A percentile compares a stretch with the other conserved stretches of the same genome.
Evolutionary conservation across 2,329 filamentous ascomycete species (phyloP).

Genomic region (Zymoseptoria pseudotritici): DNA sequence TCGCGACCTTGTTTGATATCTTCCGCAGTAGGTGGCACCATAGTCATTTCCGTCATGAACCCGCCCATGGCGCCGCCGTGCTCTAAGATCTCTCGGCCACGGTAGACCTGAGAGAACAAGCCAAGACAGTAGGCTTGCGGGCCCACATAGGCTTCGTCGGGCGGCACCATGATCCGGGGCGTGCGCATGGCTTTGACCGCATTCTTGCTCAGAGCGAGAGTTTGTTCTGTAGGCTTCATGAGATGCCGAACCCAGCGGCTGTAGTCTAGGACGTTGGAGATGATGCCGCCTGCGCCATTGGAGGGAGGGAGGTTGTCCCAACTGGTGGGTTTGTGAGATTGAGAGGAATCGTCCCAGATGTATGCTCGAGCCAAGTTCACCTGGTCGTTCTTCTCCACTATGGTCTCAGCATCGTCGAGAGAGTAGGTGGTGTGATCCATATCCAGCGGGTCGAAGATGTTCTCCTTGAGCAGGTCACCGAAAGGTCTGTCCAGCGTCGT

Average conservation of each 20-base stretch:
- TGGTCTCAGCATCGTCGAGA: constrained; percentile 25
- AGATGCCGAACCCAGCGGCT: constrained; percentile 46
- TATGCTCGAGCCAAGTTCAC: constrained; percentile 17
- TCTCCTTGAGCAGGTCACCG: constrained; percentile 26
- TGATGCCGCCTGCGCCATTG: constrained; percentile 21
- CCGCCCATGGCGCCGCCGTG: constrained; percentile 42
- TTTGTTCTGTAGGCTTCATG: constrained; percentile 27
- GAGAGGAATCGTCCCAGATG: constrained; percentile 15
- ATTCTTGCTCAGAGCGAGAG: constrained; percentile 2
- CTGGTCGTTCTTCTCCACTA: constrained; percentile 4
- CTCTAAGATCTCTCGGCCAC: constrained; percentile 36
- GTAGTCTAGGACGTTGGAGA: constrained; percentile 47
- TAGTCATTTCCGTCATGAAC: constrained; percentile 39
- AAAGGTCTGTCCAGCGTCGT: constrained; percentile 32
- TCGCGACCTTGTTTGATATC: constrained; percentile 4
- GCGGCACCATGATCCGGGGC: constrained; percentile 4
- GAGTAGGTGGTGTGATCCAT: constrained; percentile 37
- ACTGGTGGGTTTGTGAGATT: constrained; percentile 3
- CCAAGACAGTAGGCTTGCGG: constrained; percentile 37
- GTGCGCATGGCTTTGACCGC: constrained; percentile 10
- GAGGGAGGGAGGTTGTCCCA: constrained; percentile 9
- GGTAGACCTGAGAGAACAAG: constrained; percentile 35
- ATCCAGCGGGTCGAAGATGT: constrained; percentile 35
- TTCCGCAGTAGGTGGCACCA: constrained; percentile 32
- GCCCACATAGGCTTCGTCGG: constrained; percentile 21